phyloP scores from a whole-genome alignment of 805 yeast species.

The Yarrowia keelungensis region DNA sequence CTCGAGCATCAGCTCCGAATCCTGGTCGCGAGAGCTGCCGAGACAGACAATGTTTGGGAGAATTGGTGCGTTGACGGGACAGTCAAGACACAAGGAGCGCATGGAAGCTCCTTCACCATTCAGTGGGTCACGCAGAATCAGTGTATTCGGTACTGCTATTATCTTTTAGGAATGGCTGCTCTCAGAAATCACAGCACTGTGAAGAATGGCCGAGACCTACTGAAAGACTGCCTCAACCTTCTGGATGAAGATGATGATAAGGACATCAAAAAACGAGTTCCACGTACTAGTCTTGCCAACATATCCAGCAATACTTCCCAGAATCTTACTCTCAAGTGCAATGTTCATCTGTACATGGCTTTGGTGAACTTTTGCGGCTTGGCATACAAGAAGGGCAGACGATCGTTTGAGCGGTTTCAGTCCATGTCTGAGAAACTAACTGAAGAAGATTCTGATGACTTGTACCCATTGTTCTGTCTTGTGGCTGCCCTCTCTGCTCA shows the following conservation, averaged over 20 bases:
- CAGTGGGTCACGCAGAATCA: not conserved
- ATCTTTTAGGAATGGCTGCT: not conserved
- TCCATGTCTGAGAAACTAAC: not conserved
- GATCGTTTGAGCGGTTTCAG: not conserved
- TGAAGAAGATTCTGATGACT: not conserved
- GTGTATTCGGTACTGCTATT: not conserved
- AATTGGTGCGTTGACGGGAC: constrained; percentile 9
- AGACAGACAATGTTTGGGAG: not conserved
- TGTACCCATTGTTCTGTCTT: not conserved
- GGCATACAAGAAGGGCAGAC: not conserved
- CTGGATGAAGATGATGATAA: not conserved
- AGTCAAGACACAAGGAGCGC: not conserved
- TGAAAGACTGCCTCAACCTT: not conserved
- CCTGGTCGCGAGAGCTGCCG: not conserved
- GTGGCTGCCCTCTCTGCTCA: constrained; percentile 10
- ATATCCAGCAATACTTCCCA: not conserved
- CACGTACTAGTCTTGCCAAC: not conserved
- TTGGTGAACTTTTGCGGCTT: not conserved
- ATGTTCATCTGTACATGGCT: constrained; percentile 1
- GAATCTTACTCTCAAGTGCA: not conserved
- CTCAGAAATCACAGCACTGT: not conserved
- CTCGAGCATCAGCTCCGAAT: not conserved
- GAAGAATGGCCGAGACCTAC: not conserved
- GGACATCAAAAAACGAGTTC: no score
- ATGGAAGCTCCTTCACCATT: not conserved